Percentiles rank a stretch among this genome's conserved stretches.
Conservation (phyloP, 1,139 yeast genomes). For the Scheffersomyces titani region DNA sequence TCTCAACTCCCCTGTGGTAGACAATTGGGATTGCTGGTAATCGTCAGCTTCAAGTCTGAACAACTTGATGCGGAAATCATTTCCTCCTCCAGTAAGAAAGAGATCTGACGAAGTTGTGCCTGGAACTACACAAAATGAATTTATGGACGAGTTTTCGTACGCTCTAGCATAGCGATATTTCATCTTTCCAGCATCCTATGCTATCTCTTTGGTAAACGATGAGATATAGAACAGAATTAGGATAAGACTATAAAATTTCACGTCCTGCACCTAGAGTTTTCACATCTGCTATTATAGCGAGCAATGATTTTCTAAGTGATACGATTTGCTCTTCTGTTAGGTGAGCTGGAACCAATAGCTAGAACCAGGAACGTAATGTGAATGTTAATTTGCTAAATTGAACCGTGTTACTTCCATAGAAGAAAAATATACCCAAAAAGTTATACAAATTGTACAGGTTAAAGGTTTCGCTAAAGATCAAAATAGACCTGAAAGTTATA, state of each 20-base stretch:
- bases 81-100: conserved; percentile 27
- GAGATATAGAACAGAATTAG: not conserved
- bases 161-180: conserved; percentile 2
- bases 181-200: not conserved
- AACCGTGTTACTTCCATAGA: no score
- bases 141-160: conserved; percentile 20
- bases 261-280: not conserved
- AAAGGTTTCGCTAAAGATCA: no score
- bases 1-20: not conserved
- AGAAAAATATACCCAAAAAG: no score
- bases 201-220: not conserved
- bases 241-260: not conserved
- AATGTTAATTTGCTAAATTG: no score
- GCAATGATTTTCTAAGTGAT: not conserved
- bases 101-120: conserved; percentile 13
- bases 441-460: no score
- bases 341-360: no score
- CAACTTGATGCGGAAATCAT: conserved; percentile 18
- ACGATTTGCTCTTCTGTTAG: no score
- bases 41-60: not conserved
- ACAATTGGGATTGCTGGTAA: not conserved
- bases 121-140: conserved; percentile 17
- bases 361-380: no score
- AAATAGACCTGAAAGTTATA: no score
- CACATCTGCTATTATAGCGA: not conserved